phyloP scores from a whole-genome alignment of 2,329 filamentous ascomycete genomes.

The Ascochyta pisi region DNA sequence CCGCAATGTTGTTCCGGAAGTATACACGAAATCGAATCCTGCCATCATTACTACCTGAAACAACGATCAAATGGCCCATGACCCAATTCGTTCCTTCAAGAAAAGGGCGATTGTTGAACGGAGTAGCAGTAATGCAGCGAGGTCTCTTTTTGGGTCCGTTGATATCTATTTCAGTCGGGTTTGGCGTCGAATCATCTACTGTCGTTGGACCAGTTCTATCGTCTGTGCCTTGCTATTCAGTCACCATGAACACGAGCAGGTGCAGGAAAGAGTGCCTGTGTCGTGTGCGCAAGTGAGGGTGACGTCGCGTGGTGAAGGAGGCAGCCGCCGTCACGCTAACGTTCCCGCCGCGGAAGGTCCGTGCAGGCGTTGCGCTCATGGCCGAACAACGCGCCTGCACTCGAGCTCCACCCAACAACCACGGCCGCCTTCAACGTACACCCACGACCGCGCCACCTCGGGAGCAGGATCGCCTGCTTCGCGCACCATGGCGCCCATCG shows the following conservation, averaged over 20 bases:
- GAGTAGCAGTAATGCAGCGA: no score
- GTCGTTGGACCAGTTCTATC: no score
- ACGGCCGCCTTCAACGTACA: slow-evolving; percentile 4
- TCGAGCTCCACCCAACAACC: slow-evolving; percentile 12
- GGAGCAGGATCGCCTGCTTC: slow-evolving; percentile 39
- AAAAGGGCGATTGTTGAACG: no score
- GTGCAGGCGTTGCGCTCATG: background rate
- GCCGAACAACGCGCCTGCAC: slow-evolving; percentile 13
- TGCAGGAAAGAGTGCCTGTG: background rate
- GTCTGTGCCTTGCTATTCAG: no score
- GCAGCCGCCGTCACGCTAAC: slow-evolving; percentile 7
- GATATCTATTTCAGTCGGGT: no score
- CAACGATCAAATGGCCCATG: no score
- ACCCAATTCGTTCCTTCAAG: no score
- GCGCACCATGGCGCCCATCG: slow-evolving; percentile 40
- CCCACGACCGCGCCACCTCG: slow-evolving; percentile 14
- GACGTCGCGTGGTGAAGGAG: slow-evolving; percentile 13
- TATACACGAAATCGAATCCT: no score
- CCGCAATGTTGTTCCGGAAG: no score
- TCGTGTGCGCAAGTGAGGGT: slow-evolving; percentile 1
- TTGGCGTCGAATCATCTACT: no score
- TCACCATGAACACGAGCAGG: background rate
- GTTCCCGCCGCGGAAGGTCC: slow-evolving; percentile 12
- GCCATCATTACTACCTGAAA: no score
- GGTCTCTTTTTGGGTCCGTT: no score